Evolutionary conservation across 345 rosid genomes (phyloP).

Genomic region (Eucalyptus guilfoylei): DNA sequence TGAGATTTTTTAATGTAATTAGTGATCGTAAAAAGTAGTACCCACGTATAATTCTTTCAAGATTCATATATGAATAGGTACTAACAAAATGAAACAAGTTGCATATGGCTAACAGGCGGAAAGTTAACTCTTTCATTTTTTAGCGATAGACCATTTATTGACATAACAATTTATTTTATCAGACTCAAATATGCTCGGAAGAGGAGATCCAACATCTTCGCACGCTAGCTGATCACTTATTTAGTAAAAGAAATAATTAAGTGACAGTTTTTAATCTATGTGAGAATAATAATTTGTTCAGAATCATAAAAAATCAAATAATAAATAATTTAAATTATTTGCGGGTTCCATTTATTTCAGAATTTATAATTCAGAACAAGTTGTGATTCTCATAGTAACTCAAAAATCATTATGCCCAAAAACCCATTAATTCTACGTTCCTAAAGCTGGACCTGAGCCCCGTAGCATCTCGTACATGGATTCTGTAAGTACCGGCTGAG

Average conservation of each 20-base stretch:
- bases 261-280: rapidly evolving
- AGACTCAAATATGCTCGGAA: too few species aligned
- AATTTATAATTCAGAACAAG: rapidly evolving
- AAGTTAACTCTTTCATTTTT: neutral
- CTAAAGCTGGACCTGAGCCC: neutral
- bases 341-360: rapidly evolving
- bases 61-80: too few species aligned
- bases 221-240: too few species aligned
- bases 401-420: too few species aligned
- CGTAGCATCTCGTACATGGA: neutral
- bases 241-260: rapidly evolving
- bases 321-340: too few species aligned
- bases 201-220: neutral
- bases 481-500: neutral
- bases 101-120: neutral
- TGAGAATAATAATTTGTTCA: too few species aligned
- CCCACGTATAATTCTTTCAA: too few species aligned
- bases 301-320: too few species aligned
- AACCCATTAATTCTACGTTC: neutral
- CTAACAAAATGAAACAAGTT: too few species aligned
- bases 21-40: too few species aligned
- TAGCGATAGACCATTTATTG: neutral
- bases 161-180: neutral
- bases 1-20: too few species aligned
- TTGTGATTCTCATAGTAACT: too few species aligned